Percentiles rank a stretch among this genome's conserved stretches.
Conservation (phyloP, 2,329 filamentous ascomycete genomes). For the Zasmidium citrigriseum region DNA sequence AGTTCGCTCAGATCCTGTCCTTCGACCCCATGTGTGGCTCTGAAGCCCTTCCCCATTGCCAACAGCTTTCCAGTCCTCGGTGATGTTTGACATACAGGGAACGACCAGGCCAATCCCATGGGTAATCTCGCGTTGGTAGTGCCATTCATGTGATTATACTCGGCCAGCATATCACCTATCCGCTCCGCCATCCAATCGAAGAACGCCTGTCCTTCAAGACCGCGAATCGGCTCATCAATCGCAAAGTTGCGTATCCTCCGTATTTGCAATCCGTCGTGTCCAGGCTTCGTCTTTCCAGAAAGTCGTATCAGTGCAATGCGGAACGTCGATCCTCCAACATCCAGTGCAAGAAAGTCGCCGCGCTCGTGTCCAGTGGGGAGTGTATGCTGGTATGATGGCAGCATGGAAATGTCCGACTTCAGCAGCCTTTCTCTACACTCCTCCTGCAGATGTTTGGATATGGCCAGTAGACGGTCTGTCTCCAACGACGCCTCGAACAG, state of each 20-base stretch:
- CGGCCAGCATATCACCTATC: conserved; percentile 56
- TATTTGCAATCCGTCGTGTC: conserved; percentile 52
- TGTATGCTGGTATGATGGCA: conserved; percentile 65
- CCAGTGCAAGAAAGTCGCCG: conserved; percentile 62
- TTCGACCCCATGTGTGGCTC: conserved; percentile 59
- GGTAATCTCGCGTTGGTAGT: conserved; percentile 44
- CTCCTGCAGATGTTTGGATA: conserved; percentile 47
- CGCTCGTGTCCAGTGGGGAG: conserved; percentile 61
- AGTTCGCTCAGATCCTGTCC: conserved; percentile 62
- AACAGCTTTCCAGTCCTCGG: conserved; percentile 58
- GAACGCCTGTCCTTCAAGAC: conserved; percentile 57
- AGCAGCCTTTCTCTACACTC: conserved; percentile 59
- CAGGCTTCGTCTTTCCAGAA: conserved; percentile 38
- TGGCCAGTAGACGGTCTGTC: conserved; percentile 42
- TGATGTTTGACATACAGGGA: conserved; percentile 66
- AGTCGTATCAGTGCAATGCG: conserved; percentile 63
- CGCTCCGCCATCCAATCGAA: conserved; percentile 68
- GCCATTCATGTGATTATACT: conserved; percentile 41
- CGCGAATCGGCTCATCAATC: conserved; percentile 59
- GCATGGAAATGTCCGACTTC: conserved; percentile 62
- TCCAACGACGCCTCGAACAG: conserved; percentile 48
- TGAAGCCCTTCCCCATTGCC: conserved; percentile 67
- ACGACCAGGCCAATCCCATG: conserved; percentile 67
- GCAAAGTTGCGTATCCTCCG: conserved; percentile 55
- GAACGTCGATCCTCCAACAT: conserved; percentile 68